Base-by-base conservation (phyloP, 768 basidiomycete species). In the Mycena crocata region DNA sequence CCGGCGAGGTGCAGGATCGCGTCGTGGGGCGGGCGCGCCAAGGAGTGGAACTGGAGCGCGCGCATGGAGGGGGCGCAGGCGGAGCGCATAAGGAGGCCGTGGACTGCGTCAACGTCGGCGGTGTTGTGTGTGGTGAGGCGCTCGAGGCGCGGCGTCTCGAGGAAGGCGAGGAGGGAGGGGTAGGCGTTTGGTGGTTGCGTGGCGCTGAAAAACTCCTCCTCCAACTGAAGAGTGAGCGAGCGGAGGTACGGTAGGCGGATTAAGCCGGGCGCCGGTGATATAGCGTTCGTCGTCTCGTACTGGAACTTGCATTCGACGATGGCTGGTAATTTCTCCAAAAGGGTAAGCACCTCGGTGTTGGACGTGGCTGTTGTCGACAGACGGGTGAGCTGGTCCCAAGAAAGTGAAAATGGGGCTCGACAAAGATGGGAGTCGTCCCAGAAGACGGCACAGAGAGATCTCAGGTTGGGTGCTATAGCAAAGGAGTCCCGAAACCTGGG, bases 321-420 rank as follows among this genome's bases (percentile, higher is more conserved):
- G 30, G 19, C 32, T 13, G 48, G 9, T 31, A 49, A 32, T 31
- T 14, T 32, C 26, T 32, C 37, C 12, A 66, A 46, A 3, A 35
- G 7, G 24, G 37, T 21, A 2, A 66, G 42, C 5, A 46, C 52
- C 28, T 66, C 58, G n/a, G 46, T 39, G 45, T 32, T 48, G 2
- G 52, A 55, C 23, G 52, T 10, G 26, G 57, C 46, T 5, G 57
- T 56, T 1, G 52, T 56, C 7, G 52, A 61, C 2, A 66, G 54
- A 8, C 58, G 58, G 12, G 58, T 66, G n/a, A 66, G 51, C 51
- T 61, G 65, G 23, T 56, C 31, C 58, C 58, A 61, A 14, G 58
- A 52, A 15, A 66, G 26, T 2, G 31, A 14, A 31, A 66, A 66
- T 5, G 65, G 65, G 12, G 58, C 13, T 12, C n/a, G 45, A 4